Percentiles rank a stretch among this genome's conserved stretches.
These are phyloP conservation scores for Boletus sp. DNA, from an alignment of 768 basidiomycete species.

Conservation along the genomic window DNA sequence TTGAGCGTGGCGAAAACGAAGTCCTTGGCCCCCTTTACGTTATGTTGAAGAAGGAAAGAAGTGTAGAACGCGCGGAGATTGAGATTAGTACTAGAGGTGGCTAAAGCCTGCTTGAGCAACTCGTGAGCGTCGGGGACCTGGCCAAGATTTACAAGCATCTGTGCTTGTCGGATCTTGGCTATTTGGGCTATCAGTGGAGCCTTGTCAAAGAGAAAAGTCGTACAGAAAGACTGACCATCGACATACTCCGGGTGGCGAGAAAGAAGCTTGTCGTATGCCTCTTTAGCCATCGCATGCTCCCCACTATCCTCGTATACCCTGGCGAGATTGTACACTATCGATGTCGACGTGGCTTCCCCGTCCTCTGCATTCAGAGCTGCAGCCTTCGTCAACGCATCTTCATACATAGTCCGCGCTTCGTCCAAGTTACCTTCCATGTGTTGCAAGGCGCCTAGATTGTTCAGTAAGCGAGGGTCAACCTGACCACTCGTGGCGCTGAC, in stretches of 20 bases:
- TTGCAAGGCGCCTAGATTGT: conserved; percentile 75
- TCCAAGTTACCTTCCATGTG: conserved; percentile 55
- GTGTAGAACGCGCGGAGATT: conserved; percentile 93
- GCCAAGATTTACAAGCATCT: conserved; percentile 69
- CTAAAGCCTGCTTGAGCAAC: conserved; percentile 84
- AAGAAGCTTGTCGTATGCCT: conserved; percentile 85
- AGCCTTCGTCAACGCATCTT: conserved; percentile 66
- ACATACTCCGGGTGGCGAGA: conserved; percentile 94
- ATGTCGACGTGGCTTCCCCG: conserved; percentile 73
- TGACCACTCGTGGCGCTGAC: conserved; percentile 53
- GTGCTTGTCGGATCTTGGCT: conserved; percentile 94
- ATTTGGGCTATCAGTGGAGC: conserved; percentile 10
- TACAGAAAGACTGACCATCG: conserved; percentile 65
- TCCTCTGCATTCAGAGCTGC: conserved; percentile 43
- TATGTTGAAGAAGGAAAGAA: conserved; percentile 84
- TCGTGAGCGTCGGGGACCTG: conserved; percentile 82
- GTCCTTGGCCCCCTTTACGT: conserved; percentile 72
- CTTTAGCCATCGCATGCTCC: conserved; percentile 68
- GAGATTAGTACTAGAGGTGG: conserved; percentile 72
- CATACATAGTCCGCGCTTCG: conserved; percentile 65
- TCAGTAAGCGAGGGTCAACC: conserved; percentile 67
- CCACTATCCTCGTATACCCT: conserved; percentile 87
- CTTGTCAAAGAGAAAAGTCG: background rate
- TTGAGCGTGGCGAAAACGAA: conserved; percentile 90
- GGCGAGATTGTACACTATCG: conserved; percentile 88